Evolutionary conservation across 1,284 basidiomycete genomes (phyloP).

Genomic region (Ustilago tritici): DNA sequence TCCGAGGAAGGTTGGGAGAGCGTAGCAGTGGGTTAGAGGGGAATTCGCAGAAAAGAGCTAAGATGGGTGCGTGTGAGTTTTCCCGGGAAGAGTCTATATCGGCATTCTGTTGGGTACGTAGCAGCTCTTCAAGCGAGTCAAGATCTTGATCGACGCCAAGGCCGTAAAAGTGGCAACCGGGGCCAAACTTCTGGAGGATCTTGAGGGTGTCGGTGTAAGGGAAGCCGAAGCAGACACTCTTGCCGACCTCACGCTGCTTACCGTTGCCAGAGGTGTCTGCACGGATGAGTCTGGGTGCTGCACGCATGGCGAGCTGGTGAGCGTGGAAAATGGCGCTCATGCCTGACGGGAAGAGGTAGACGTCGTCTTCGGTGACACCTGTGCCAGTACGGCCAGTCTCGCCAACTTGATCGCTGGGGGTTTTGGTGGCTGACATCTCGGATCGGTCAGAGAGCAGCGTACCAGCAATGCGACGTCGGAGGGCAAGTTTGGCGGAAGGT

Average conservation of each 20-base stretch:
- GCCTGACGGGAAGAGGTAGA: constrained; percentile 86
- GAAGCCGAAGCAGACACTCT: constrained; percentile 76
- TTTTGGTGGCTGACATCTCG: constrained; percentile 26
- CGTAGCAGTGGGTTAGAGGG: constrained; percentile 93
- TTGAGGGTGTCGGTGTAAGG: constrained; percentile 98
- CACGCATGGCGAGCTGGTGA: constrained; percentile 74
- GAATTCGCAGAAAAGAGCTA: constrained; percentile 79
- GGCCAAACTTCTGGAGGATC: constrained; percentile 95
- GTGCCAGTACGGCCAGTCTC: constrained; percentile 53
- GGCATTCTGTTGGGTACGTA: constrained; percentile 72
- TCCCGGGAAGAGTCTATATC: constrained; percentile 67
- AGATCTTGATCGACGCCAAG: constrained; percentile 83
- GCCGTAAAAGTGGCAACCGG: constrained; percentile 91
- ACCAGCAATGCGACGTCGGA: constrained; percentile 89
- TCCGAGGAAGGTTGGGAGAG: constrained; percentile 81
- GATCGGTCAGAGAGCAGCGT: constrained; percentile 73
- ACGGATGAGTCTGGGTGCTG: constrained; percentile 26
- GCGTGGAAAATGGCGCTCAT: constrained; percentile 95
- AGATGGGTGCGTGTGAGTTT: constrained; percentile 67
- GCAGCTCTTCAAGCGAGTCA: constrained; percentile 77
- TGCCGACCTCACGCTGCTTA: constrained; percentile 33
- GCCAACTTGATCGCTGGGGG: constrained; percentile 68
- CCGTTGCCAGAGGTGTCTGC: neutral
- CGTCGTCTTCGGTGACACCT: constrained; percentile 78
- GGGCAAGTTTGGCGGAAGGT: constrained; percentile 82